phyloP scores from a whole-genome alignment of 805 yeast genomes.

The Cyberlindnera galapagoensis region DNA sequence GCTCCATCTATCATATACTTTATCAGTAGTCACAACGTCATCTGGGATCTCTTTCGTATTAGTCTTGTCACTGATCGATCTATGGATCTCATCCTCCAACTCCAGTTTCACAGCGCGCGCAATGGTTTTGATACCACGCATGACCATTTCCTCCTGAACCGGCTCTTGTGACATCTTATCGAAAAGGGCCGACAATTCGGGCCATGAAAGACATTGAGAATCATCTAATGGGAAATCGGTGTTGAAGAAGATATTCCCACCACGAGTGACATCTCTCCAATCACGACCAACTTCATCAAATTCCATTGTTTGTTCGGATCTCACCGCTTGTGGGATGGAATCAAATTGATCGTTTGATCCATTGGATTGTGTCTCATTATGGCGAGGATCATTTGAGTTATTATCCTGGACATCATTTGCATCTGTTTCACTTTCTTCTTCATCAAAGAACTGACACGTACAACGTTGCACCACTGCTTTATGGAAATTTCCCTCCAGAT shows the following conservation, averaged over 20 bases:
- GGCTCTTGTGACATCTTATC: constrained; percentile 24
- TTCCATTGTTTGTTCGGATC: constrained; percentile 33
- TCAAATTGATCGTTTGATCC: constrained; percentile 12
- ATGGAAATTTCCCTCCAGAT: constrained; percentile 23
- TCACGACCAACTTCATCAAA: constrained; percentile 58
- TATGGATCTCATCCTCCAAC: constrained; percentile 27
- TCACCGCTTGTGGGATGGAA: constrained; percentile 26
- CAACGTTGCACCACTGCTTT: constrained; percentile 20
- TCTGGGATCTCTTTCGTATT: constrained; percentile 22
- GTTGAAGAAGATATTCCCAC: constrained; percentile 37
- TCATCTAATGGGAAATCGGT: constrained; percentile 12
- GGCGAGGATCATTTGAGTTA: constrained; percentile 9
- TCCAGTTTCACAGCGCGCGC: constrained; percentile 47
- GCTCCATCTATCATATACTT: constrained; percentile 41
- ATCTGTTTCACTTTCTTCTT: constrained; percentile 13
- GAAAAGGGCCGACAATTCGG: constrained; percentile 21
- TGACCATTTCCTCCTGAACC: constrained; percentile 27
- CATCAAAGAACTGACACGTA: constrained; percentile 21
- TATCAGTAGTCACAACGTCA: constrained; percentile 39
- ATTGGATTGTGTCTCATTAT: constrained; percentile 1
- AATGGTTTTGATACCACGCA: constrained; percentile 39
- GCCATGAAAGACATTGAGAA: constrained; percentile 15
- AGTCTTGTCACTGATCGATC: constrained; percentile 22
- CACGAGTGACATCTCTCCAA: constrained; percentile 70
- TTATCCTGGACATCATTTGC: constrained; percentile 11